phyloP scores from a whole-genome alignment of 1,284 basidiomycete genomes.

The Mrakiaceae sp. region DNA sequence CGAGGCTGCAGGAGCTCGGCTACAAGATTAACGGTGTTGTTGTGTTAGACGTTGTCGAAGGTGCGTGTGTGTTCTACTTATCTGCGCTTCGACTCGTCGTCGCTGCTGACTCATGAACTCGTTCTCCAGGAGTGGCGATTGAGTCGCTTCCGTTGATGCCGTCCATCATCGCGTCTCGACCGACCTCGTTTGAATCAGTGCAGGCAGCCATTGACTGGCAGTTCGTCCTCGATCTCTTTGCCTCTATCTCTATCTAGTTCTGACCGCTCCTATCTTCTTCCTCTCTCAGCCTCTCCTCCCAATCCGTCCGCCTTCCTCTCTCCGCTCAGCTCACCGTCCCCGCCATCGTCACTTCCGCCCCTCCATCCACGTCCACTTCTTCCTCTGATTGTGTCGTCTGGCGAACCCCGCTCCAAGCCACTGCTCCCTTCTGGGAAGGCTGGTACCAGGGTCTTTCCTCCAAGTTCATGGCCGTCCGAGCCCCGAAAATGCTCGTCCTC shows the following conservation, averaged over 20 bases:
- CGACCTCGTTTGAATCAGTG: constrained; percentile 66
- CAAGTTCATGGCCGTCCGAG: constrained; percentile 61
- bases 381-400: constrained; percentile 39
- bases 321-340: background rate
- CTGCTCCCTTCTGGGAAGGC: constrained; percentile 80
- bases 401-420: constrained; percentile 72
- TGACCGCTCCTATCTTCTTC: constrained; percentile 3
- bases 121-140: constrained; percentile 68
- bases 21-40: constrained; percentile 70
- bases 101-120: background rate
- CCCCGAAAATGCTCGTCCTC: constrained; percentile 75
- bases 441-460: constrained; percentile 81
- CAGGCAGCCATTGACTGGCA: constrained; percentile 92
- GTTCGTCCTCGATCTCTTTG: constrained; percentile 43
- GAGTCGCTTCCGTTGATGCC: constrained; percentile 88
- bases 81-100: background rate
- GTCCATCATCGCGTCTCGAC: constrained; percentile 69
- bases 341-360: background rate
- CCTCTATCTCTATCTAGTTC: background rate
- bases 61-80: constrained; percentile 34
- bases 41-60: constrained; percentile 94
- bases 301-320: constrained; percentile 11
- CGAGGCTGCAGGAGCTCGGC: constrained; percentile 51
- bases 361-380: background rate
- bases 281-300: constrained; percentile 7